Evolutionary conservation across 768 basidiomycete species (phyloP).

Genomic region (Trametes punicea): DNA sequence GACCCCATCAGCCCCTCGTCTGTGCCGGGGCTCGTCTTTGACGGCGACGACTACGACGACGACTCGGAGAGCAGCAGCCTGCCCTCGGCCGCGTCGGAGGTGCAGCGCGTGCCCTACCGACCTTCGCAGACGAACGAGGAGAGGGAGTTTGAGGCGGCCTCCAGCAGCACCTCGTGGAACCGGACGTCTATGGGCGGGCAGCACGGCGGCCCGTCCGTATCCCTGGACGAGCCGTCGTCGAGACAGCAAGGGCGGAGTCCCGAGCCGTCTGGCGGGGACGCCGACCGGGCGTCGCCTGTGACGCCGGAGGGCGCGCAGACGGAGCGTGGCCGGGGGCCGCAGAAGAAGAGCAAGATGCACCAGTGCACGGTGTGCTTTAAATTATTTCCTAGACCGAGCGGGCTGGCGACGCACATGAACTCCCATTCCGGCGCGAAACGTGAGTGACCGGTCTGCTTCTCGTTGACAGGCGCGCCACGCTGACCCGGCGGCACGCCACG

Average conservation of each 20-base stretch:
- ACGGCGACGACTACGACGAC: conserved; percentile 30
- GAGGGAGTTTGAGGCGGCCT: neutral
- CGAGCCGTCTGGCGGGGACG: neutral
- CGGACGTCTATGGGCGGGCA: neutral
- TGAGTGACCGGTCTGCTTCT: conserved; percentile 30
- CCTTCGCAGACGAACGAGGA: conserved; percentile 5
- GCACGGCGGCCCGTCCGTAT: neutral
- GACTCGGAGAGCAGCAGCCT: conserved; percentile 29
- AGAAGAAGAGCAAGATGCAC: conserved; percentile 49
- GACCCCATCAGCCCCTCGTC: conserved; percentile 30
- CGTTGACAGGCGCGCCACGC: neutral
- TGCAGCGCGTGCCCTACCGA: conserved; percentile 22
- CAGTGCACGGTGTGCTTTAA: conserved; percentile 43
- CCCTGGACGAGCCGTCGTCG: neutral
- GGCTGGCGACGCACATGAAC: conserved; percentile 52
- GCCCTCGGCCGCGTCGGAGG: conserved; percentile 27
- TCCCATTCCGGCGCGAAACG: conserved; percentile 49
- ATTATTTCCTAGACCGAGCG: conserved; percentile 49
- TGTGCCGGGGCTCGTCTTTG: conserved; percentile 29
- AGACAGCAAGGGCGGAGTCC: neutral
- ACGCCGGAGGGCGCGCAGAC: conserved; percentile 2
- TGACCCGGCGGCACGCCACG: neutral
- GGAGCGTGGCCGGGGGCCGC: conserved; percentile 13
- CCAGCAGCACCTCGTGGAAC: neutral
- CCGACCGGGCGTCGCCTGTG: neutral